Evolutionary conservation across 441 rosid genomes (phyloP).

Genomic region (Biscutella auriculata): DNA sequence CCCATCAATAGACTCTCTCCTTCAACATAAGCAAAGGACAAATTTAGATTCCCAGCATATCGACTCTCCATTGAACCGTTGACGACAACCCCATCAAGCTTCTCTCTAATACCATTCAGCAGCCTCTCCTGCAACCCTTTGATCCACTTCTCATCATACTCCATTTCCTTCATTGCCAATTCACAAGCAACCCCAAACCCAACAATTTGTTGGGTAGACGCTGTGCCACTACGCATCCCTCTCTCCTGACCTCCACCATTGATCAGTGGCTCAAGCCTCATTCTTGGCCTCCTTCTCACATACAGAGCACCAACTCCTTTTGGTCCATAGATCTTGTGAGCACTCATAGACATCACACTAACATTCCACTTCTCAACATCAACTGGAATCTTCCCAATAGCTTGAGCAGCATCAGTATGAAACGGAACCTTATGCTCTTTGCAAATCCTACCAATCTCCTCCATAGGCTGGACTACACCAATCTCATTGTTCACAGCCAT

Average conservation of each 20-base stretch:
- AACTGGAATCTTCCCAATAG: slow-evolving; percentile 79
- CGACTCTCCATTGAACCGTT: slow-evolving; percentile 74
- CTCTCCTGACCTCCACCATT: slow-evolving; percentile 99
- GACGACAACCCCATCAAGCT: slow-evolving; percentile 77
- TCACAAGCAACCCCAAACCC: slow-evolving; percentile 94
- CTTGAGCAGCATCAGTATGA: slow-evolving; percentile 93
- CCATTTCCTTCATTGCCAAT: slow-evolving; percentile 77
- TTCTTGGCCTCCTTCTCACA: slow-evolving; percentile 69
- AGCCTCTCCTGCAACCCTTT: slow-evolving; percentile 55
- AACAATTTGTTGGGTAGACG: slow-evolving; percentile 71
- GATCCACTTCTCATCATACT: slow-evolving; percentile 65
- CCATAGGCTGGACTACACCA: slow-evolving; percentile 91
- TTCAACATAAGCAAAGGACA: slow-evolving; percentile 89
- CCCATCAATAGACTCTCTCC: slow-evolving; percentile 98
- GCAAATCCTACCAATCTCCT: slow-evolving; percentile 78
- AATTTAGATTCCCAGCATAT: slow-evolving; percentile 69
- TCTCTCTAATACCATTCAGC: slow-evolving; percentile 55
- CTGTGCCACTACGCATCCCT: slow-evolving; percentile 86
- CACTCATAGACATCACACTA: slow-evolving; percentile 88
- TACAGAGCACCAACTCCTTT: slow-evolving; percentile 92
- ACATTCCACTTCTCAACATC: slow-evolving; percentile 86
- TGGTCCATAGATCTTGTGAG: slow-evolving; percentile 81
- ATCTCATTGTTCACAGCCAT: slow-evolving; percentile 97
- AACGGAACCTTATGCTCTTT: slow-evolving; percentile 72
- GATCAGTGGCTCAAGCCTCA: slow-evolving; percentile 79